Conservation (phyloP, 768 basidiomycete genomes). For the Hypholoma fasciculare region DNA sequence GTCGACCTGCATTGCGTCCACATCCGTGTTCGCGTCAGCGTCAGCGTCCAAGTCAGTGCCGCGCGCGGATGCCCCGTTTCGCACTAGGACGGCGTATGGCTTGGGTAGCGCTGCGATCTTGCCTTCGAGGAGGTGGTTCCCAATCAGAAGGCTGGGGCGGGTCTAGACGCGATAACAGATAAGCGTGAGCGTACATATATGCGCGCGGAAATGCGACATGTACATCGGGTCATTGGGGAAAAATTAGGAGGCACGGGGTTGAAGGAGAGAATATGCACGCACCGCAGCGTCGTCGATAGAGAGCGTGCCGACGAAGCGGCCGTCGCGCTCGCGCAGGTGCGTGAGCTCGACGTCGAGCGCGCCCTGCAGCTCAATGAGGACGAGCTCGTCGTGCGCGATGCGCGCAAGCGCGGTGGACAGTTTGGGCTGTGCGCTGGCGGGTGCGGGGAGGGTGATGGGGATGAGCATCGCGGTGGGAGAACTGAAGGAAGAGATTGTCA, state of each 20-base stretch:
- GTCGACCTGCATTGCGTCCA: slow-evolving; percentile 22
- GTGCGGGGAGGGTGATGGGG: slow-evolving; percentile 49
- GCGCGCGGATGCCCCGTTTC: slow-evolving; percentile 16
- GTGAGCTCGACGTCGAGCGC: slow-evolving; percentile 66
- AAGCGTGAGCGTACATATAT: not conserved
- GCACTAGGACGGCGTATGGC: slow-evolving; percentile 77
- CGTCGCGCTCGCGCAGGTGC: slow-evolving; percentile 52
- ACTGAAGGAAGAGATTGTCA: no score
- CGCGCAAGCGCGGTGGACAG: slow-evolving; percentile 67
- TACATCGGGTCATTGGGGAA: not conserved
- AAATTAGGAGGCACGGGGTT: not conserved
- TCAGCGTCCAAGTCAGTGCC: slow-evolving; percentile 10
- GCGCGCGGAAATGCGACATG: not conserved
- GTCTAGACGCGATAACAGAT: slow-evolving; percentile 41
- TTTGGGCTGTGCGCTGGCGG: slow-evolving; percentile 29
- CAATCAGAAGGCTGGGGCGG: slow-evolving; percentile 78
- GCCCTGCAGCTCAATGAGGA: slow-evolving; percentile 89
- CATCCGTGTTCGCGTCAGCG: slow-evolving; percentile 11
- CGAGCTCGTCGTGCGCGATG: slow-evolving; percentile 77
- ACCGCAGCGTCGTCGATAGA: slow-evolving; percentile 61
- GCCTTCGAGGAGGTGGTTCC: slow-evolving; percentile 90
- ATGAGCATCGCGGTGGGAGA: slow-evolving; percentile 51
- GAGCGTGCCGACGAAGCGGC: slow-evolving; percentile 78
- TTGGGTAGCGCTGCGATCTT: slow-evolving; percentile 75
- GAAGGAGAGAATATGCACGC: slow-evolving; percentile 21